Base-by-base conservation (phyloP, 2,329 filamentous ascomycete genomes). In the Magnaporthiopsis incrustans region DNA sequence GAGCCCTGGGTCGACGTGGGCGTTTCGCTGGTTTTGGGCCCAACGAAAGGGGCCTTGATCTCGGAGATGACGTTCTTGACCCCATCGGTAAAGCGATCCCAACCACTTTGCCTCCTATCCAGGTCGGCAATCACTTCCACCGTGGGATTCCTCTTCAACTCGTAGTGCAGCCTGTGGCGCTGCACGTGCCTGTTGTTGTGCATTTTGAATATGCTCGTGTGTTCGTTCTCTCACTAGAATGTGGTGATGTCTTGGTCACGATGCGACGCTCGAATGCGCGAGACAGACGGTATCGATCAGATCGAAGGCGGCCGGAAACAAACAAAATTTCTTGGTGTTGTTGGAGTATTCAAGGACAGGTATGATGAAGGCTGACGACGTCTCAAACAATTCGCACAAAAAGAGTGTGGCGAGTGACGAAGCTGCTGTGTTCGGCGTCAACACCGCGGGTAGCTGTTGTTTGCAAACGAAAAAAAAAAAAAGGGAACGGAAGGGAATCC, bases 11-110 rank as follows among this genome's bases (percentile, higher is more conserved):
- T 6, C 12, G n/a, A 1, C 2, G 25, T 6, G 5, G 38, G 10
- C 12, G 60, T 61, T 30, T 38, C 25, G 33, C n/a, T 61, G 38
- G 38, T 44, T 25, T 61, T 53, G 60, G 60, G 25, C 2, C n/a
- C 60, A 10, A 25, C 60, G 15, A 61, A 50, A 7, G 60, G 60
- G 3, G 38, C 60, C 26, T 61, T 44, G n/a, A 27, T 61, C 3
- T 27, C 60, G 1, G 35, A 44, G 18, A 70, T 65, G 22, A 63
- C 66, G n/a, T 64, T 57, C 38, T 65, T 68, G 11, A 70, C 44
- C 33, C 61, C 65, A 12, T 65, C 66, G 57, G 67, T 68, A 27
- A 70, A 59, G 5, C 61, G 27, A 35, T 67, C 65, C 68, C 66
- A 68, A 4, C 60, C 60, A 15, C n/a, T 44, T 44, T 62, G 61